Conservation (phyloP, 2,329 filamentous ascomycete species). For the Aureobasidium sp. region DNA sequence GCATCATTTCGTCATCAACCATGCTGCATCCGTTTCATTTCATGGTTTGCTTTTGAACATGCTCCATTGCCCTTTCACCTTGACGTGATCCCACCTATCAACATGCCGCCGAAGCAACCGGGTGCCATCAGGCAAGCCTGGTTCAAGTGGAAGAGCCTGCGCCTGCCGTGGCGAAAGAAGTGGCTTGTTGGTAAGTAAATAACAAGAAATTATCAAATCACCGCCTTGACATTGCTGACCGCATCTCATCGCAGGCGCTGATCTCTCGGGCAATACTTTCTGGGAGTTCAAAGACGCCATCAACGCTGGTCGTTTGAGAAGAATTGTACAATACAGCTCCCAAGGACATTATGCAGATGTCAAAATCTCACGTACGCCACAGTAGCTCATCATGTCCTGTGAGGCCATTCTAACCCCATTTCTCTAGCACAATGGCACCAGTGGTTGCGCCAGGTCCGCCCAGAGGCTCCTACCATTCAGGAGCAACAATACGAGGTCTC, state of each 20-base stretch:
- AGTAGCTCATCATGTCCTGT: no score
- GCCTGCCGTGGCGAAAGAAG: conserved; percentile 55
- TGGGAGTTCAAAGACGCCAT: conserved; percentile 59
- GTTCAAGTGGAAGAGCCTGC: conserved; percentile 57
- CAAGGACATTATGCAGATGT: conserved; percentile 53
- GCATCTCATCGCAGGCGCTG: conserved; percentile 42
- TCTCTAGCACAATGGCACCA: conserved; percentile 58
- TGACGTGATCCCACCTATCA: background rate
- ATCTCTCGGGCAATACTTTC: conserved; percentile 58
- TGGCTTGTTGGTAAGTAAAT: conserved; percentile 51
- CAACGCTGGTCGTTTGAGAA: conserved; percentile 47
- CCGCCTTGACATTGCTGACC: conserved; percentile 11
- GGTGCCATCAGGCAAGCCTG: conserved; percentile 42
- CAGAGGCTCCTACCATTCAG: conserved; percentile 47
- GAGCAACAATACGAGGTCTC: conserved; percentile 54
- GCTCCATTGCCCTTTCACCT: background rate
- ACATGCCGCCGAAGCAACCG: conserved; percentile 32
- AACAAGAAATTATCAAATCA: conserved; percentile 4
- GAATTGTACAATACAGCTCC: conserved; percentile 51
- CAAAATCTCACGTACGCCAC: conserved; percentile 47
- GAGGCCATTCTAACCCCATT: conserved; percentile 10
- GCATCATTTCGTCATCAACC: conserved; percentile 9
- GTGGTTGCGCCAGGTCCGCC: conserved; percentile 58
- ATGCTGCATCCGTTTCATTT: background rate
- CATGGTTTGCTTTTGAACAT: background rate